A percentile compares a stretch with the other conserved stretches of the same genome.
phyloP scores from a whole-genome alignment of 2,329 filamentous ascomycete genomes.

The Fusarium lateritium region DNA sequence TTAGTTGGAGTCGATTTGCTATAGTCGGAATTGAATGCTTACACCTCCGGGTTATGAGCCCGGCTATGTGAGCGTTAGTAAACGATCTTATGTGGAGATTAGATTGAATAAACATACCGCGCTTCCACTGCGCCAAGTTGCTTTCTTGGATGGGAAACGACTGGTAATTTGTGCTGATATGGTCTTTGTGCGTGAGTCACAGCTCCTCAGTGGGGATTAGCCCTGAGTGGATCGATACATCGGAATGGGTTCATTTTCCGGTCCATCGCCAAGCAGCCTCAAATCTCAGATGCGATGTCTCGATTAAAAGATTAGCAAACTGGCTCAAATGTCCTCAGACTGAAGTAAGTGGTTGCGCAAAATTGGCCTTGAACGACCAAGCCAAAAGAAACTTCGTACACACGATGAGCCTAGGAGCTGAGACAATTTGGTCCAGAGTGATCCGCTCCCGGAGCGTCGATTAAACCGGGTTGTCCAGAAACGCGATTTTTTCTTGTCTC shows the following conservation, averaged over 20 bases:
- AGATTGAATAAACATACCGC: slow-evolving; percentile 9
- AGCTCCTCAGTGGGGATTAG: slow-evolving; percentile 17
- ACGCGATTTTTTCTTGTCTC: too few species aligned
- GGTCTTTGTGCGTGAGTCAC: slow-evolving; percentile 2
- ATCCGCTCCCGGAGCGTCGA: too few species aligned
- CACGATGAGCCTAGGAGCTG: too few species aligned
- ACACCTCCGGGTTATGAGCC: slow-evolving; percentile 34
- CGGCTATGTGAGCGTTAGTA: slow-evolving; percentile 25
- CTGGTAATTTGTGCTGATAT: background rate
- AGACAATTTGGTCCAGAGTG: too few species aligned
- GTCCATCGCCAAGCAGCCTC: background rate
- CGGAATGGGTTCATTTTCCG: background rate
- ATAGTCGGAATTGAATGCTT: slow-evolving; percentile 1
- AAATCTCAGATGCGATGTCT: too few species aligned
- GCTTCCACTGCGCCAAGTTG: slow-evolving; percentile 34
- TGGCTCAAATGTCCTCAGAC: too few species aligned
- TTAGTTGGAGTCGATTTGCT: background rate
- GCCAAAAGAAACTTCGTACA: too few species aligned
- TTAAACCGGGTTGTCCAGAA: too few species aligned
- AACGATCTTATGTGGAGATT: background rate
- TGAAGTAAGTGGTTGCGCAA: too few species aligned
- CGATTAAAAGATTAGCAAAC: too few species aligned
- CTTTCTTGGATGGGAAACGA: slow-evolving; percentile 11
- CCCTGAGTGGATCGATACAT: slow-evolving; percentile 13
- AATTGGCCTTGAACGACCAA: too few species aligned